Evolutionary conservation across 495 filamentous ascomycete species (phyloP), one percentile per base, ranked within the genome.

Genomic region (Penicillium mononematosum): DNA sequence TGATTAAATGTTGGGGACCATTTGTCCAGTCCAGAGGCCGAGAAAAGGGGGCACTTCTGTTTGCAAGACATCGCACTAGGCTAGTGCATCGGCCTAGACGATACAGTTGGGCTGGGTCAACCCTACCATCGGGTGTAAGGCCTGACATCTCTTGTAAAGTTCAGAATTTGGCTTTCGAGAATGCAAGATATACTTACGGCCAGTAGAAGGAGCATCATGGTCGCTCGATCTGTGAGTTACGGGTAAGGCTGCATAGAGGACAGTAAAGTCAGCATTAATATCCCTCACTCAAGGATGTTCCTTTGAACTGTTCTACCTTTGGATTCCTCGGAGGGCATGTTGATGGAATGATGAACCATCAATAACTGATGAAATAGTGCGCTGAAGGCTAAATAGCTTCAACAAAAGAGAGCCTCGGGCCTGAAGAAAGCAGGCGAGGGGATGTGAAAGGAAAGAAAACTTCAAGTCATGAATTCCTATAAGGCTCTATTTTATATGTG

Each of bases 1-100:
- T 16, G 14, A 36, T 1, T 16, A 36, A 6, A 36, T 36, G 4
- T 16, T 7, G 34, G 4, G 14, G 34, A 16, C 34, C 14, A 5
- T 36, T 6, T 14, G 4, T 12, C 34, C 14, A 36, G 14, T 36
- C 34, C 5, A 36, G 34, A 7, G 14, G 34, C 34, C 14, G 12
- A 16, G 4, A 16, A 36, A 14, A 6, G 34, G 34, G 1, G 34
- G 5, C 14, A 16, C 5, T 5, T 16, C 5, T 7, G 1, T 16
- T 4, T 36, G 4, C 32, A 36, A 36, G 14, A 16, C 5, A 3
- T 36, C 10, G 12, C 0, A 36, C 0, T 16, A 36, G 12, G 12
- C 11, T 0, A 14, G 12, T 1, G 12, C 0, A 7, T 27, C 8
- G 12, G 10, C 12, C 32, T 5, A 5, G 0, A 4, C 0, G 4